A percentile compares a stretch with the other conserved stretches of the same genome.
These are phyloP conservation scores for Corymbia maculata DNA, from an alignment of 345 rosid species.

Conservation along the genomic window DNA sequence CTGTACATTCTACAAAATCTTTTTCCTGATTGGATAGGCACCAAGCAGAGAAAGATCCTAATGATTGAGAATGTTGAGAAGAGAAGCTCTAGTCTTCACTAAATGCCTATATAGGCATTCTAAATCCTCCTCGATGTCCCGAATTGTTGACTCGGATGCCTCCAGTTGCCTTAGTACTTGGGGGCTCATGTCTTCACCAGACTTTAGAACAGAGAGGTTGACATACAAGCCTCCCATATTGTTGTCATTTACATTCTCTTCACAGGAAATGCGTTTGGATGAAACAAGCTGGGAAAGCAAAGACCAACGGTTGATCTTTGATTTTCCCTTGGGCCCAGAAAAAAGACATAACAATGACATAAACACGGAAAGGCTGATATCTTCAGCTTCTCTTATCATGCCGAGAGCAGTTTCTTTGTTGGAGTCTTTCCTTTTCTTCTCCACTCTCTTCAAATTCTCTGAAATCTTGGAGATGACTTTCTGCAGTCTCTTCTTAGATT, in stretches of 20 bases:
- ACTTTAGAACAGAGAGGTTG: not conserved
- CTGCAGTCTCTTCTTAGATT: not conserved
- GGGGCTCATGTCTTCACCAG: not conserved
- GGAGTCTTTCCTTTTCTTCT: not conserved
- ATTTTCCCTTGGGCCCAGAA: not conserved
- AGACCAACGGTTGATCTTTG: not conserved
- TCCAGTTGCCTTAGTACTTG: not conserved
- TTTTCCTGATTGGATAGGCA: not conserved
- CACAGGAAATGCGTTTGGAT: not conserved
- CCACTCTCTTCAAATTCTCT: not conserved
- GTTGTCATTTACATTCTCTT: not conserved
- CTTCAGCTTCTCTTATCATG: constrained; percentile 1
- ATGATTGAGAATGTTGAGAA: not conserved
- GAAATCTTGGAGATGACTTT: not conserved
- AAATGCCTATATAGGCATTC: not conserved
- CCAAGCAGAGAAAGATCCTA: not conserved
- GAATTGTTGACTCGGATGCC: not conserved
- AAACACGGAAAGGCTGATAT: not conserved
- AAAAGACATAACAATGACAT: constrained; percentile 1
- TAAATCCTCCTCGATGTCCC: not conserved
- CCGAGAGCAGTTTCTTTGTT: not conserved
- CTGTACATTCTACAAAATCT: not conserved
- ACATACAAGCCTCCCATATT: not conserved
- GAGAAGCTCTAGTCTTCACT: constrained; percentile 7
- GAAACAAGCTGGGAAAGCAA: constrained; percentile 3